phyloP scores from a whole-genome alignment of 176 grass and related monocot genomes.

The Aegilops sharonensis region DNA sequence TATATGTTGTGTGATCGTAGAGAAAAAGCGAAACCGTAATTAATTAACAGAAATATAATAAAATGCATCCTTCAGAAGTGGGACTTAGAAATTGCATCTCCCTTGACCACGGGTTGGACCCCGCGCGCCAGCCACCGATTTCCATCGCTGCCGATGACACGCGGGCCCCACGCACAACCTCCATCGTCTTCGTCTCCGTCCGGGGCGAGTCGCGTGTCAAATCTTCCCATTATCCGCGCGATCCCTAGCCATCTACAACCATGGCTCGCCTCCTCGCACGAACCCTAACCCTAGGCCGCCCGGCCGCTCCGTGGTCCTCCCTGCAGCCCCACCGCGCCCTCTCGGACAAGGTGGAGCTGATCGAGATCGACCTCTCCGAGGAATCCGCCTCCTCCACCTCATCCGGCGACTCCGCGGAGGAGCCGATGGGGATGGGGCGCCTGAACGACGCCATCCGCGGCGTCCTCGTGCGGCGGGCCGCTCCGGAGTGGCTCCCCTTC shows the following conservation, averaged over 20 bases:
- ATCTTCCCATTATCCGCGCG: not conserved
- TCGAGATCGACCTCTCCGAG: constrained; percentile 79
- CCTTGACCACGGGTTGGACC: not conserved
- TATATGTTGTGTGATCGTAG: too few relatives aligned
- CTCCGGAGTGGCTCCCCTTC: constrained; percentile 92
- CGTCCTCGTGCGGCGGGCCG: constrained; percentile 63
- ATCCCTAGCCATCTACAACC: not conserved
- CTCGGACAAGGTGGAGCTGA: constrained; percentile 50
- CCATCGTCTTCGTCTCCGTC: not conserved
- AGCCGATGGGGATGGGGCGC: constrained; percentile 47
- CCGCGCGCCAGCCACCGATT: not conserved
- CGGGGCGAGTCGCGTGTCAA: not conserved
- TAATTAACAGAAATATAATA: too few relatives aligned
- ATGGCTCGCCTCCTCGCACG: constrained; percentile 69
- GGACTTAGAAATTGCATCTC: too few relatives aligned
- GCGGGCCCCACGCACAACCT: too few relatives aligned
- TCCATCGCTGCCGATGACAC: not conserved
- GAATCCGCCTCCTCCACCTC: constrained; percentile 26
- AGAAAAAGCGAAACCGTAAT: too few relatives aligned
- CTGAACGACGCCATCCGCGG: constrained; percentile 75
- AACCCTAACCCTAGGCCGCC: constrained; percentile 43
- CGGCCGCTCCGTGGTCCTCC: not conserved
- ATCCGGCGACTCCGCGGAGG: constrained; percentile 19
- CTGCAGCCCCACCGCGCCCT: constrained; percentile 18
- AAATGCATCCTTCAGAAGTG: too few relatives aligned